Percentiles rank a stretch among this genome's conserved stretches.
Evolutionary conservation across 2,329 filamentous ascomycete genomes (phyloP).

Genomic region (Fusarium verrucosum): DNA sequence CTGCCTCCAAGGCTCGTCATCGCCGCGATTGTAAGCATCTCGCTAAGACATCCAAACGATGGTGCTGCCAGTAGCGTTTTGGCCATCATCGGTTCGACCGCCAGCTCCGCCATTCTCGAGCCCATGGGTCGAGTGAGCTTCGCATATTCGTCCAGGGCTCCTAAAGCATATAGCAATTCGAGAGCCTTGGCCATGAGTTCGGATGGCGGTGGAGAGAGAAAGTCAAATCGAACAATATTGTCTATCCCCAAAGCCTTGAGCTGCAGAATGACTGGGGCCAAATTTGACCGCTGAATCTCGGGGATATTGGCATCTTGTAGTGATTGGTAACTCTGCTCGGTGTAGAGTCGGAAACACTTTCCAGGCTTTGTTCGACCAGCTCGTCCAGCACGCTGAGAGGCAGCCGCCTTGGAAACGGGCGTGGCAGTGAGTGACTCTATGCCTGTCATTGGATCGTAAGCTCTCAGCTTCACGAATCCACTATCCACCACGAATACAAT

Average conservation of each 20-base stretch:
- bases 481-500: slow-evolving; percentile 91
- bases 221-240: slow-evolving; percentile 91
- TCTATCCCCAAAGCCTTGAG: slow-evolving; percentile 95
- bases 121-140: slow-evolving; percentile 92
- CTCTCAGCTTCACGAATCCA: slow-evolving; percentile 89
- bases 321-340: slow-evolving; percentile 72
- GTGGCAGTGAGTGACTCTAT: slow-evolving; percentile 88
- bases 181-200: slow-evolving; percentile 86
- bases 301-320: slow-evolving; percentile 80
- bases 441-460: slow-evolving; percentile 83
- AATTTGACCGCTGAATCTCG: slow-evolving; percentile 91
- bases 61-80: slow-evolving; percentile 82
- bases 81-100: slow-evolving; percentile 94
- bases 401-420: slow-evolving; percentile 87
- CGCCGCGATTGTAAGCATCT: slow-evolving; percentile 90
- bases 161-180: slow-evolving; percentile 86
- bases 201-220: slow-evolving; percentile 84
- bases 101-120: slow-evolving; percentile 88
- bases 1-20: slow-evolving; percentile 89
- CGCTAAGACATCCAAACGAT: slow-evolving; percentile 80
- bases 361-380: slow-evolving; percentile 89
- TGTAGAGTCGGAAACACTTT: slow-evolving; percentile 94
- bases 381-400: slow-evolving; percentile 88
- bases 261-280: slow-evolving; percentile 88
- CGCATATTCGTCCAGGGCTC: slow-evolving; percentile 87